Conservation (phyloP, 2,329 filamentous ascomycete species). For the Diaporthe velutina region DNA sequence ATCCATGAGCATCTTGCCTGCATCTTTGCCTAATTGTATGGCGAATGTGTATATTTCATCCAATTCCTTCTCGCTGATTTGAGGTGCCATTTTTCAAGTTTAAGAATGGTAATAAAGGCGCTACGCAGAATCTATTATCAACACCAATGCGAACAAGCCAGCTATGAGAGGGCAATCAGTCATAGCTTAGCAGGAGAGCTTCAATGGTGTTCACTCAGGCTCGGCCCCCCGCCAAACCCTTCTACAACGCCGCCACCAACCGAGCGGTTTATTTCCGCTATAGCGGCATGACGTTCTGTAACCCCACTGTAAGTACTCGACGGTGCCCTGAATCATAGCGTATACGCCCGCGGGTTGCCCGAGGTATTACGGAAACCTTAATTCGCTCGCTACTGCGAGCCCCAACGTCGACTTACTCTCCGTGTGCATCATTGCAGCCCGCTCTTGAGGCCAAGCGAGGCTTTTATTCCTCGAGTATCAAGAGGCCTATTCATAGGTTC, state of each 20-base stretch:
- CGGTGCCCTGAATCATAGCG: conserved; percentile 7
- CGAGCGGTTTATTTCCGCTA: conserved; percentile 36
- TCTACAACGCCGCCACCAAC: conserved; percentile 33
- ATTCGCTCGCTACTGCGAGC: neutral
- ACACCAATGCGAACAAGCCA: neutral
- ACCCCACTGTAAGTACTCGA: conserved; percentile 15
- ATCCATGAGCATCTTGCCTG: conserved; percentile 75
- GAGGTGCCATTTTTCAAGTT: neutral
- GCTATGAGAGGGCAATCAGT: neutral
- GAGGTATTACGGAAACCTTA: neutral
- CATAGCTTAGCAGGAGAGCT: neutral
- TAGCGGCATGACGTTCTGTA: conserved; percentile 23
- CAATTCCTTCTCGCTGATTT: conserved; percentile 59
- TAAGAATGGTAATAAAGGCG: neutral
- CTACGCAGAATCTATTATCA: neutral
- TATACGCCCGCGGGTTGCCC: neutral
- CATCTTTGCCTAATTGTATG: conserved; percentile 76
- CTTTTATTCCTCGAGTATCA: neutral
- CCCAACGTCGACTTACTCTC: neutral
- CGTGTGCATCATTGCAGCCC: neutral
- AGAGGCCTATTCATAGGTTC: neutral
- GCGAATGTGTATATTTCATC: conserved; percentile 78
- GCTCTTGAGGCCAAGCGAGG: neutral
- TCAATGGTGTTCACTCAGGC: neutral
- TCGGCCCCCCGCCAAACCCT: neutral